Base-by-base conservation (phyloP, 352 stramenopile species). In the Globisporangium splendens region DNA sequence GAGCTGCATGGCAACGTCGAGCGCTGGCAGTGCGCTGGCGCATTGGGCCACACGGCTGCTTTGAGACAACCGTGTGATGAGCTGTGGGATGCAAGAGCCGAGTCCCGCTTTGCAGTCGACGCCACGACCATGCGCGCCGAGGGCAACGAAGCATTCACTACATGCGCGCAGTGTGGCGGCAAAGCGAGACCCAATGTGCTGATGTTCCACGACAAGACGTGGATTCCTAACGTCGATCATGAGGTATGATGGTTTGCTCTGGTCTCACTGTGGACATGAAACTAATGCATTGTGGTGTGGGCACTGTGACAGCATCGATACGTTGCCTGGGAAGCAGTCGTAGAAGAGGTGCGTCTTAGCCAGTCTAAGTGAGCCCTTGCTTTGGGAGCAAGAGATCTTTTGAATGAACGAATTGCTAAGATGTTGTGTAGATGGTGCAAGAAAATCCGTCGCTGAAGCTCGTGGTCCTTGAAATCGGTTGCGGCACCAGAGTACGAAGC, bases 141-240 rank as follows among this genome's bases (percentile, higher is more conserved):
- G 20, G 69, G 75, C 6, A 35, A 35, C 7, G 62, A 59, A 6
- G 24, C 62, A 8, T 50, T 77, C 10, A 68, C 69, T 7, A 77
- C 60, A 24, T 93, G 81, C 59, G 72, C 21, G 8, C 56, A 73
- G 11, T 97, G 90, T 62, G 63, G 73, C 11, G 73, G 73, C 8
- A 75, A 82, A 41, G 82, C 71, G 0, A 84, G 91, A 13, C 91
- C 91, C 0, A 95, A 94, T 47, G 84, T 97, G 22, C 73, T 97
- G 14, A 97, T 97, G 91, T 97, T 97, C 58, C 75, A 87, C 39
- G 91, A 97, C 67, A 82, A 75, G 43, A 77, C 82, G 17, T 96
- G 86, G 89, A 76, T 94, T 33, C 67, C 79, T 3, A 96, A 96
- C 51, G 61, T 61, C 1, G 46, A 57, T 4, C 77, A 91, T 46